Base-by-base conservation (phyloP, 1,139 yeast species). In the Saccharomyces pastorianus region DNA sequence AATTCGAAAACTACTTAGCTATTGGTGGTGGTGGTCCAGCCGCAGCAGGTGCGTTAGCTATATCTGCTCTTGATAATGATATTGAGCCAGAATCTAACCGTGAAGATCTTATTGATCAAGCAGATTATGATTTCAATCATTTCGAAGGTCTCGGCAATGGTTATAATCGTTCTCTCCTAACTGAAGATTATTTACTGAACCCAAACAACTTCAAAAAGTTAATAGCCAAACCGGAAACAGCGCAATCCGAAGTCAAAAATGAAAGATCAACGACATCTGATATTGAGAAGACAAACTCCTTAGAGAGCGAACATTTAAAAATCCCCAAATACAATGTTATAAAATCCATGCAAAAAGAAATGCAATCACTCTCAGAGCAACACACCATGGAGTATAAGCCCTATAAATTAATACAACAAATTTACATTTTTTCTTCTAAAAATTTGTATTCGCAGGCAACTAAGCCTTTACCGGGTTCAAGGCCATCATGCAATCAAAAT, bases 71-170 rank as follows among this genome's bases (percentile, higher is more conserved):
- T 17, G 31, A 46, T 27, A 29, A 32, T 7, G 25, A 48, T 31
- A 48, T 17, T n/a, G 44, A 48, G 11, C 27, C 13, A 28, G 38
- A 47, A 29, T 47, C 42, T 6, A 20, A 14, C 8, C 44, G 28
- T 17, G 26, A 28, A 7, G 25, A 47, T 9, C 44, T 32, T 2
- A 23, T 41, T 17, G 31, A 34, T 11, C 44, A 31, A 32, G 34
- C 26, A n/a, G 47, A 51, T 25, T 26, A 32, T 47, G 50, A 32
- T 13, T 20, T 23, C 38, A 27, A 66, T 49, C 66, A 66, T 51
- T 58, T 65, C 25, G 71, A 68, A 56, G 70, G 70, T 1, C 52
- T 67, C 28, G 71, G 71, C 13, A 68, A 68, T 54, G 71, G 71
- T 6, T 68, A 68, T 48, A 64, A 66, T 27, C 59, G 69, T 27